A percentile compares a stretch with the other conserved stretches of the same genome.
These are phyloP conservation scores for Gynochthodes officinalis DNA, from an alignment of 257 asterid genomes.

Conservation along the genomic window DNA sequence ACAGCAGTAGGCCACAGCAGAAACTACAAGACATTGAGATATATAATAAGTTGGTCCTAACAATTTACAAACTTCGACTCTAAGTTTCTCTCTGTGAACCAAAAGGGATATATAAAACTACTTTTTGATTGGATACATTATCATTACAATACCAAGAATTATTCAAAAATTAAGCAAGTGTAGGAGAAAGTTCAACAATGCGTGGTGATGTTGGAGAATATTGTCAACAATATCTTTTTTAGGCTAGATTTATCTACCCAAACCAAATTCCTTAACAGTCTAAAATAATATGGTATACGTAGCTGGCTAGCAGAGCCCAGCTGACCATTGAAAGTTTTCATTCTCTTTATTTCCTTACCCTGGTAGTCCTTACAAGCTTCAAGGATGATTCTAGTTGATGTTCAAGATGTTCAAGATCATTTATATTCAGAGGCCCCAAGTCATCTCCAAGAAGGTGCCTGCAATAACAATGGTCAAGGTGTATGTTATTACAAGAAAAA, in stretches of 20 bases:
- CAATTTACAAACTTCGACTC: too few species aligned
- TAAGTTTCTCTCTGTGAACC: too few species aligned
- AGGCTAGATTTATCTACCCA: too few species aligned
- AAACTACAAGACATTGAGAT: too few species aligned
- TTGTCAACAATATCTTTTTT: too few species aligned
- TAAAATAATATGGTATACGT: neutral
- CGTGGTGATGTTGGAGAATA: neutral
- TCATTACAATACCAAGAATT: neutral
- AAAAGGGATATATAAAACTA: too few species aligned
- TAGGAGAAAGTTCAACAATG: neutral
- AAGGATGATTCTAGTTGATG: slow-evolving; percentile 78
- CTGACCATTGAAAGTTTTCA: neutral
- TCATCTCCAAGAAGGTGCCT: slow-evolving; percentile 99
- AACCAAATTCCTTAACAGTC: too few species aligned
- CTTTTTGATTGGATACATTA: too few species aligned
- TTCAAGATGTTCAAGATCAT: slow-evolving; percentile 84
- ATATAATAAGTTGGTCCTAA: too few species aligned
- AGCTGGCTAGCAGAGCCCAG: neutral
- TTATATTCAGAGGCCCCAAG: slow-evolving; percentile 73
- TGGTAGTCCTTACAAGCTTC: slow-evolving; percentile 86
- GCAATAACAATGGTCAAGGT: slow-evolving; percentile 16
- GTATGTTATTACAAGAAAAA: too few species aligned
- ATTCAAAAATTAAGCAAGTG: neutral
- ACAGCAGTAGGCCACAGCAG: too few species aligned
- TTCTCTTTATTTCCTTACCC: slow-evolving; percentile 46